These are phyloP conservation scores for Russula lepida DNA, from an alignment of 768 basidiomycete species.

Conservation along the genomic window DNA sequence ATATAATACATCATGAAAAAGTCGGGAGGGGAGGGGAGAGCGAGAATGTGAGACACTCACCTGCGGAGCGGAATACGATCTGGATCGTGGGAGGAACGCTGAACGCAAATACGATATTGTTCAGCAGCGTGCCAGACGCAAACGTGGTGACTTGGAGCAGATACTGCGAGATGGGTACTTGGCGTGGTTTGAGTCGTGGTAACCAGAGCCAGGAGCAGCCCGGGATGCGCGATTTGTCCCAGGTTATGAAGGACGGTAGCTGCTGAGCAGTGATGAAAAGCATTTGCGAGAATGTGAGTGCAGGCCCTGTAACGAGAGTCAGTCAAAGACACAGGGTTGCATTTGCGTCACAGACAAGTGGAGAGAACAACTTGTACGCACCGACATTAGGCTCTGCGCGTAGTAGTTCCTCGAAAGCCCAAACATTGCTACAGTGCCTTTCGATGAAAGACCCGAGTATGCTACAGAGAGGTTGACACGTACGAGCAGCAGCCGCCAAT, in stretches of 20 bases:
- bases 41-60: constrained; percentile 28
- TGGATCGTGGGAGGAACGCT: constrained; percentile 69
- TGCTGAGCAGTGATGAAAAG: constrained; percentile 63
- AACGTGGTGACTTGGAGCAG: constrained; percentile 61
- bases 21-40: neutral
- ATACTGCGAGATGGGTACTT: constrained; percentile 65
- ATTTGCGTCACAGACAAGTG: neutral
- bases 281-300: constrained; percentile 81
- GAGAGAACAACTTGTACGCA: constrained; percentile 26
- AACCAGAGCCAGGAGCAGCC: constrained; percentile 21
- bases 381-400: constrained; percentile 61
- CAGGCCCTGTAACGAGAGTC: constrained; percentile 45
- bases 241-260: constrained; percentile 52
- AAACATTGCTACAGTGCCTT: constrained; percentile 49
- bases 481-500: constrained; percentile 82
- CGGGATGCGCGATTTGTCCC: constrained; percentile 1
- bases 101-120: constrained; percentile 76
- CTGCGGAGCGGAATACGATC: constrained; percentile 81
- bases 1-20: neutral
- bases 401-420: constrained; percentile 68
- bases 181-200: constrained; percentile 53
- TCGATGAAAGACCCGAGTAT: neutral
- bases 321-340: neutral
- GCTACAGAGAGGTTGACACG: constrained; percentile 26
- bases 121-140: constrained; percentile 58